Evolutionary conservation across 495 filamentous ascomycete species (phyloP).

Genomic region (Polyplosphaeria fusca): DNA sequence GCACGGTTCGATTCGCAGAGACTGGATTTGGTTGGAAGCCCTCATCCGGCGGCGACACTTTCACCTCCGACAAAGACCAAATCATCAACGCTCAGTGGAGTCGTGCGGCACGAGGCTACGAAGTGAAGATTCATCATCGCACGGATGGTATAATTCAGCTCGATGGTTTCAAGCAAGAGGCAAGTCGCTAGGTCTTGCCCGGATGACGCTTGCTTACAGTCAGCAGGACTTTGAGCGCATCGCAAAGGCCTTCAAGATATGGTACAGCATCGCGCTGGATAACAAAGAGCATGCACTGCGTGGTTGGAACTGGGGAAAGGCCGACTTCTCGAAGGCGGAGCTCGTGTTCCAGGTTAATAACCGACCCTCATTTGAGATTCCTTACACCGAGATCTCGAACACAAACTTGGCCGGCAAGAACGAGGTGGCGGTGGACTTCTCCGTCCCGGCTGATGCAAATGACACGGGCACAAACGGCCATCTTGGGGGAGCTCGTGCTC

Average conservation of each 20-base stretch:
- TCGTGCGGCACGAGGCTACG: constrained; percentile 84
- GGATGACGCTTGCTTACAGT: neutral
- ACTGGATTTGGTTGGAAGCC: constrained; percentile 94
- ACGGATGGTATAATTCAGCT: constrained; percentile 84
- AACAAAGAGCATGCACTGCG: constrained; percentile 89
- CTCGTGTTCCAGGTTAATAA: constrained; percentile 96
- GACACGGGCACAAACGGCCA: constrained; percentile 70
- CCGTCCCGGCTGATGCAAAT: constrained; percentile 61
- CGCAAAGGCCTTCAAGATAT: constrained; percentile 86
- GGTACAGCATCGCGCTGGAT: constrained; percentile 91
- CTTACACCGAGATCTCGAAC: constrained; percentile 96
- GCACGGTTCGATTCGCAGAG: constrained; percentile 90
- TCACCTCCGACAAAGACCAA: constrained; percentile 80
- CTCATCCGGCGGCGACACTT: constrained; percentile 78
- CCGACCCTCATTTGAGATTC: constrained; percentile 93
- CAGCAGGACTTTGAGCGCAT: constrained; percentile 85
- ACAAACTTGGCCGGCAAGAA: constrained; percentile 97
- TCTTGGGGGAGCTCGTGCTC: constrained; percentile 71
- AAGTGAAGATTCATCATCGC: constrained; percentile 83
- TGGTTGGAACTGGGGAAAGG: constrained; percentile 99
- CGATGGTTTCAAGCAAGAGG: constrained; percentile 92
- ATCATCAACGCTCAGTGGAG: constrained; percentile 91
- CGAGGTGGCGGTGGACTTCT: constrained; percentile 94
- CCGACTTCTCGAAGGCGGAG: constrained; percentile 92
- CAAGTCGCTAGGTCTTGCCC: constrained; percentile 36